Percentiles rank a stretch among this genome's conserved stretches.
Evolutionary conservation across 1,284 basidiomycete species (phyloP).

Genomic region (Sphaerobolus stellatus): DNA sequence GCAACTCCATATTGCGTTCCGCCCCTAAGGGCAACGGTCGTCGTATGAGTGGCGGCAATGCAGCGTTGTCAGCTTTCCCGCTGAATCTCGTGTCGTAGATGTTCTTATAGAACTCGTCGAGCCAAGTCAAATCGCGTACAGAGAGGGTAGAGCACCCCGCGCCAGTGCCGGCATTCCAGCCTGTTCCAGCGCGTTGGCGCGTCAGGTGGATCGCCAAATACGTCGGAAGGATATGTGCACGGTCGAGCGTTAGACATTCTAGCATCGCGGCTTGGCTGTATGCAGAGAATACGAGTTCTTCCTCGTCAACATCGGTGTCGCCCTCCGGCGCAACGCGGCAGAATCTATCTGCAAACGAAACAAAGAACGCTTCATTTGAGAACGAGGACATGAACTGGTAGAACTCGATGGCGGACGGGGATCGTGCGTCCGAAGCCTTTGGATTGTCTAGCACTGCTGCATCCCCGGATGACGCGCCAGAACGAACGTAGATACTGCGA

Average conservation of each 20-base stretch:
- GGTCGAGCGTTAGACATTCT: constrained; percentile 88
- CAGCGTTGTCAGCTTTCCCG: constrained; percentile 60
- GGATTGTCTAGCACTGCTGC: constrained; percentile 81
- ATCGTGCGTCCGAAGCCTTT: constrained; percentile 62
- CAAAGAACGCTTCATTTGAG: constrained; percentile 72
- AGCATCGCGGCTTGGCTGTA: constrained; percentile 79
- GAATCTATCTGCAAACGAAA: constrained; percentile 76
- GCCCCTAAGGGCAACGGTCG: constrained; percentile 10
- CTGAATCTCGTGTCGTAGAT: constrained; percentile 71
- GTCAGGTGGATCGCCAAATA: constrained; percentile 73
- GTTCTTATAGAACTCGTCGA: constrained; percentile 69
- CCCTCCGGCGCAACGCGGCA: no score
- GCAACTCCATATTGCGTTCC: constrained; percentile 1
- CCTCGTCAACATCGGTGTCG: constrained; percentile 52
- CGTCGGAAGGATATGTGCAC: constrained; percentile 71
- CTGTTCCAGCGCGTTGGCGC: constrained; percentile 57
- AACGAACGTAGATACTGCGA: constrained; percentile 81
- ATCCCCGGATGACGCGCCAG: constrained; percentile 73
- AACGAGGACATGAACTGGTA: constrained; percentile 84
- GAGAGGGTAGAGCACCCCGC: constrained; percentile 68
- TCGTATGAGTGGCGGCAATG: constrained; percentile 62
- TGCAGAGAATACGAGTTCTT: constrained; percentile 63
- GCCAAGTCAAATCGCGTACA: constrained; percentile 68
- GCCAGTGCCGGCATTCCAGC: no score
- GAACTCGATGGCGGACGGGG: constrained; percentile 63